These are phyloP conservation scores for Sporothrix sp. DNA, from an alignment of 2,329 filamentous ascomycete species.

Conservation along the genomic window DNA sequence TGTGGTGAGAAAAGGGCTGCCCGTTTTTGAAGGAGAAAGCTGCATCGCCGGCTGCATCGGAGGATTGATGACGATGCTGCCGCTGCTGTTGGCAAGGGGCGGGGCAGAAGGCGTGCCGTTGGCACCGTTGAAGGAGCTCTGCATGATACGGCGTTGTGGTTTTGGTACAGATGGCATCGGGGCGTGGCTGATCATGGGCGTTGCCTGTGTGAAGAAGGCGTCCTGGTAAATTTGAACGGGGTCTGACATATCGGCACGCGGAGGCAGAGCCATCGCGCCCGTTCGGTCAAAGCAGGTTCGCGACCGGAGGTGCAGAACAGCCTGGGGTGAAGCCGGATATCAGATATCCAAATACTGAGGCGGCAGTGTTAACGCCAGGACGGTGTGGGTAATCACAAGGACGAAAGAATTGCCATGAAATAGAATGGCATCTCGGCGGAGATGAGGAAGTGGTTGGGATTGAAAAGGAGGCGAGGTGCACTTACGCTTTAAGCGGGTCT, in stretches of 20 bases:
- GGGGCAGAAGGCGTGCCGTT: conserved; percentile 44
- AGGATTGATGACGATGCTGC: conserved; percentile 44
- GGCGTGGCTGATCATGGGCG: conserved; percentile 45
- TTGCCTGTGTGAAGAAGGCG: conserved; percentile 35
- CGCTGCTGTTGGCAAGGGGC: conserved; percentile 39
- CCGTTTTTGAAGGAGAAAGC: conserved; percentile 59
- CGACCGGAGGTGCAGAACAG: neutral
- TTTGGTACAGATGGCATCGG: conserved; percentile 45
- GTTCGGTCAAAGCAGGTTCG: conserved; percentile 1
- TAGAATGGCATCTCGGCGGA: neutral
- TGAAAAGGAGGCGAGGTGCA: neutral
- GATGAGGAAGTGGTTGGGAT: neutral
- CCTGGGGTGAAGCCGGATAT: conserved; percentile 6
- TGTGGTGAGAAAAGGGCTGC: conserved; percentile 41
- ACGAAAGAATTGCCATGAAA: neutral
- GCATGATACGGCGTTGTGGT: conserved; percentile 36
- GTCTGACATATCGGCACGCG: conserved; percentile 38
- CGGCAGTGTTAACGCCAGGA: too few relatives aligned
- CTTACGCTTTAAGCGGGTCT: conserved; percentile 5
- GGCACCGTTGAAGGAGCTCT: conserved; percentile 22
- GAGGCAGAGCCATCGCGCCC: conserved; percentile 46
- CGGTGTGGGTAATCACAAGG: neutral
- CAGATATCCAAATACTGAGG: conserved; percentile 1
- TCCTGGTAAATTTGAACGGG: conserved; percentile 45
- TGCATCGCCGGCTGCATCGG: conserved; percentile 41